phyloP scores from a whole-genome alignment of 345 rosid species.

The Eutrema heterophyllum region DNA sequence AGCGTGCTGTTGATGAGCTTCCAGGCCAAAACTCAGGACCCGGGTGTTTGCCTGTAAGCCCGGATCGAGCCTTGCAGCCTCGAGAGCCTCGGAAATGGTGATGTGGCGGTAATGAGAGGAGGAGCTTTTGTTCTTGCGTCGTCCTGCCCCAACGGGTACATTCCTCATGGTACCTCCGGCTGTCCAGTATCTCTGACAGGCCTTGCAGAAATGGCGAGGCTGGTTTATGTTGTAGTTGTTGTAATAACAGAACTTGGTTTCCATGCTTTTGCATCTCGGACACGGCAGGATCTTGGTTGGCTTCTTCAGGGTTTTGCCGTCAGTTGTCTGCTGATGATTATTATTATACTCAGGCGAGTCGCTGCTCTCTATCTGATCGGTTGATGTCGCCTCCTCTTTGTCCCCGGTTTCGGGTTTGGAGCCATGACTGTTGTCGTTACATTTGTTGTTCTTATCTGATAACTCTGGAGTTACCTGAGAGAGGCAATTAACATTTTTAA shows the following conservation, averaged over 20 bases:
- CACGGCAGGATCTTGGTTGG: conserved; percentile 89
- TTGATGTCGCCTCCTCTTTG: conserved; percentile 39
- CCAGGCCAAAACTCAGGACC: conserved; percentile 60
- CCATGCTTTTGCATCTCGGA: conserved; percentile 88
- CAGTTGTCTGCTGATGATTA: conserved; percentile 20
- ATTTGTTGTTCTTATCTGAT: background rate
- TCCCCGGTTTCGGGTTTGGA: conserved; percentile 32
- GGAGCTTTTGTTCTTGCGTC: conserved; percentile 81
- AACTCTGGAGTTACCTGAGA: conserved; percentile 3
- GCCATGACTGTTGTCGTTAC: background rate
- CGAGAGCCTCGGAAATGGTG: conserved; percentile 68
- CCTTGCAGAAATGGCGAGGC: conserved; percentile 91
- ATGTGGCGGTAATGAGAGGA: conserved; percentile 59
- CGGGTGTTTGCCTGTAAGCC: conserved; percentile 47
- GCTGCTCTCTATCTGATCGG: conserved; percentile 35
- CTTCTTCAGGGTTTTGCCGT: conserved; percentile 61
- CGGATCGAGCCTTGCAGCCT: conserved; percentile 53
- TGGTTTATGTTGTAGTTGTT: conserved; percentile 91
- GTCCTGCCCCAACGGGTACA: conserved; percentile 86
- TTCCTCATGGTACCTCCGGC: conserved; percentile 95
- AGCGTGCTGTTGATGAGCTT: conserved; percentile 42
- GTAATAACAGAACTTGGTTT: conserved; percentile 89
- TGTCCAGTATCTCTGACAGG: conserved; percentile 96
- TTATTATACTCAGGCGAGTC: conserved; percentile 20
- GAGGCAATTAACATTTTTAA: background rate